These are phyloP conservation scores for Fusarium dimerum DNA, from an alignment of 2,329 filamentous ascomycete species.

Conservation along the genomic window DNA sequence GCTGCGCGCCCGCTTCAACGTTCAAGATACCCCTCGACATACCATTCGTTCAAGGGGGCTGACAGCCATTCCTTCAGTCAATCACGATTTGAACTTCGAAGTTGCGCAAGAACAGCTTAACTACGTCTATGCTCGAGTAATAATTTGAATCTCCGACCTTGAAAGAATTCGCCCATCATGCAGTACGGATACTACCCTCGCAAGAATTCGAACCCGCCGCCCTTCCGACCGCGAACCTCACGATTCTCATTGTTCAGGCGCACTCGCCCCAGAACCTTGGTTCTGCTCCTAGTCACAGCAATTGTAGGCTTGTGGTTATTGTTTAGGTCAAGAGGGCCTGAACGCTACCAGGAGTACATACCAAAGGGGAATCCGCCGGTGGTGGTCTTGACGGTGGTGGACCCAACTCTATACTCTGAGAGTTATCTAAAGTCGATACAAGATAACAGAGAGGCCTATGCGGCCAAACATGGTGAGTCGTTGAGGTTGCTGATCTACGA, in stretches of 20 bases:
- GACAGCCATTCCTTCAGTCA: constrained; percentile 2
- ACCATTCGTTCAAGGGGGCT: constrained; percentile 4
- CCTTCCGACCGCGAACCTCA: constrained; percentile 65
- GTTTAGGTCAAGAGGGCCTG: constrained; percentile 36
- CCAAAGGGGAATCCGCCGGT: constrained; percentile 60
- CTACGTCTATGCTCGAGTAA: not conserved
- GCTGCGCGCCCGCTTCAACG: constrained; percentile 6
- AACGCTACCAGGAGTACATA: constrained; percentile 37
- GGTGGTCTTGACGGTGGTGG: constrained; percentile 84
- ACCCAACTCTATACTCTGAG: constrained; percentile 63
- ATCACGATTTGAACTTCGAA: constrained; percentile 9
- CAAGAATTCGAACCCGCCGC: constrained; percentile 75
- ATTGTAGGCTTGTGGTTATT: constrained; percentile 64
- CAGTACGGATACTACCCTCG: constrained; percentile 88
- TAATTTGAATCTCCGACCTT: not conserved
- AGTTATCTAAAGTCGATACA: constrained; percentile 73
- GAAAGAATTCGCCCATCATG: constrained; percentile 54
- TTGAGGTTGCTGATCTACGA: not conserved
- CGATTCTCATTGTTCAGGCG: constrained; percentile 56
- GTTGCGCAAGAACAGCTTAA: constrained; percentile 1
- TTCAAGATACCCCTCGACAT: constrained; percentile 10
- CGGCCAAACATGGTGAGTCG: constrained; percentile 75
- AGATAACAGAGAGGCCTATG: constrained; percentile 84
- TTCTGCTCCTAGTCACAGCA: constrained; percentile 54
- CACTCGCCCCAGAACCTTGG: constrained; percentile 61